Percentiles rank a stretch among this genome's conserved stretches.
Conservation (phyloP, 306 rosid species). For the Prunus kanzakura region DNA sequence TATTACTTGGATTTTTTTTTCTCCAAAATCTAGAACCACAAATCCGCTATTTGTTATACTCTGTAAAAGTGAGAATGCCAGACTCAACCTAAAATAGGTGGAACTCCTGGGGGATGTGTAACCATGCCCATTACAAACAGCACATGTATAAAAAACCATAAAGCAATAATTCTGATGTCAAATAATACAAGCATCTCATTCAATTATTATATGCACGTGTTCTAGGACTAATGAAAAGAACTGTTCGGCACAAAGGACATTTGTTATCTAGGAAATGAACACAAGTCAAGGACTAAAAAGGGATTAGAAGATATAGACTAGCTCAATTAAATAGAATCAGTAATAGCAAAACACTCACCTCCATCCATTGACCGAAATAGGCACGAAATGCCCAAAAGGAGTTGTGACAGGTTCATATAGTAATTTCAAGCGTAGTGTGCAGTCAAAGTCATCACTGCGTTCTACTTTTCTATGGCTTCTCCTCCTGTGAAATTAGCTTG, state of each 20-base stretch:
- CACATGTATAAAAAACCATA: neutral
- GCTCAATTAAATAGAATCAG: constrained; percentile 18
- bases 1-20: neutral
- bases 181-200: constrained; percentile 9
- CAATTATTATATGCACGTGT: constrained; percentile 40
- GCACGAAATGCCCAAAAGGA: constrained; percentile 95
- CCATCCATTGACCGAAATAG: constrained; percentile 91
- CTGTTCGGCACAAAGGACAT: constrained; percentile 98
- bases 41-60: constrained; percentile 14
- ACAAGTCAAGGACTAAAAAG: constrained; percentile 20
- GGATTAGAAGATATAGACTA: constrained; percentile 12
- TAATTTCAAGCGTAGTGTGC: constrained; percentile 85
- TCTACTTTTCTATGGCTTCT: constrained; percentile 54
- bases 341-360: constrained; percentile 50
- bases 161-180: neutral
- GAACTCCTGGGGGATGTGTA: neutral
- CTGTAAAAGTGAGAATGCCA: neutral
- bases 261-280: constrained; percentile 69
- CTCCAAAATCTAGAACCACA: constrained; percentile 1
- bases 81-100: neutral
- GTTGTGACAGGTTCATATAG: constrained; percentile 86
- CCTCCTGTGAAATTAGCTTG: constrained; percentile 34
- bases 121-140: neutral
- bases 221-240: constrained; percentile 85
- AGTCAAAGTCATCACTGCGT: constrained; percentile 80